A percentile compares a stretch with the other conserved stretches of the same genome.
Conservation (phyloP, 108 stramenopile species). For the Parietichytrium sp. region DNA sequence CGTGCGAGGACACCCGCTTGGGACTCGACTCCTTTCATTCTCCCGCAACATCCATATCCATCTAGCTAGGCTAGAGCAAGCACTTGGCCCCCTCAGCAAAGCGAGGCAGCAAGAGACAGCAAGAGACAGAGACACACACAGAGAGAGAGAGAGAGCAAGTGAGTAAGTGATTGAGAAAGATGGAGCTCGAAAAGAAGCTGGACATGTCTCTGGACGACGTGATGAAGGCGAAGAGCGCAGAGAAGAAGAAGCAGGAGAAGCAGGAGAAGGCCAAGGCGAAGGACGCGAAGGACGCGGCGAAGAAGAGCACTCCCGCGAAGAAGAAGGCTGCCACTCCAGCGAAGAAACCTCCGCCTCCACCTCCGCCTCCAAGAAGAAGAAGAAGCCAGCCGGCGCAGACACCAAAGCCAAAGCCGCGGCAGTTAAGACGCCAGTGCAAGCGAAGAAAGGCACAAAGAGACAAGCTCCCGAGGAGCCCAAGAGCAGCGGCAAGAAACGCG, state of each 20-base stretch:
- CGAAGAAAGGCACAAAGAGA: not conserved
- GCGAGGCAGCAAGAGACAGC: too few species aligned
- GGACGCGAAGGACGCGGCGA: not conserved
- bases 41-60: too few species aligned
- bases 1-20: too few species aligned
- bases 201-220: not conserved
- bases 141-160: too few species aligned
- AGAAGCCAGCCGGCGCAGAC: not conserved
- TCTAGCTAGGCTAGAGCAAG: too few species aligned
- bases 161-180: too few species aligned
- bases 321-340: too few species aligned
- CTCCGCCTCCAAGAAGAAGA: slow-evolving; percentile 2
- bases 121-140: too few species aligned
- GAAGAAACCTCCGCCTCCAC: too few species aligned
- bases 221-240: not conserved
- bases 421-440: not conserved
- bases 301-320: not conserved
- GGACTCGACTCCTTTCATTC: too few species aligned
- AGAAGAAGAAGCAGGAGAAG: not conserved
- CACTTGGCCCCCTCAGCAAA: too few species aligned
- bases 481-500: not conserved
- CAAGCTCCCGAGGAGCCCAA: not conserved
- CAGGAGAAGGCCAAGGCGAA: not conserved
- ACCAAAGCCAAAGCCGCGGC: not conserved
- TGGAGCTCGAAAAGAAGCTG: not conserved